phyloP scores from a whole-genome alignment of 352 stramenopile genomes.

The Pythium angustatum region DNA sequence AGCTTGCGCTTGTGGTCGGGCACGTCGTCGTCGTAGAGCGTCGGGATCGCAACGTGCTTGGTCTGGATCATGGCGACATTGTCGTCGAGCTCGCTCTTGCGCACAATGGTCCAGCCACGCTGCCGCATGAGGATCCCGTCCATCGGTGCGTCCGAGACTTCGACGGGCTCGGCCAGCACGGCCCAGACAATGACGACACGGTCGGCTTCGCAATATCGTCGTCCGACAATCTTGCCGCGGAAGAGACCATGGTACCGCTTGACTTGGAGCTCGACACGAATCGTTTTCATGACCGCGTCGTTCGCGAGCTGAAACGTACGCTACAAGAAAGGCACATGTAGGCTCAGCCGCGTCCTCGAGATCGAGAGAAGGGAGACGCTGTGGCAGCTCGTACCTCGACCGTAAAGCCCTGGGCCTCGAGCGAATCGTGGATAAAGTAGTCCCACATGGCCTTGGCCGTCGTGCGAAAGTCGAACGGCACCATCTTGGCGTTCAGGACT shows the following conservation, averaged over 20 bases:
- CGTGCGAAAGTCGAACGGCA: conserved; percentile 17
- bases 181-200: conserved; percentile 21
- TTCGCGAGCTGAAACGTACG: not conserved
- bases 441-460: conserved; percentile 19
- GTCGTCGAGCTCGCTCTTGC: not conserved
- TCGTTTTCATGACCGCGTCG: conserved; percentile 15
- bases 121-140: conserved; percentile 17
- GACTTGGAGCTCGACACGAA: conserved; percentile 21
- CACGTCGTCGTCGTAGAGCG: conserved; percentile 15
- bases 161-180: conserved; percentile 7
- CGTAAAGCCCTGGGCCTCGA: conserved; percentile 4
- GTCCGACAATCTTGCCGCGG: conserved; percentile 15
- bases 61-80: conserved; percentile 10
- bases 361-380: not conserved
- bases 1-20: conserved; percentile 18
- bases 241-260: conserved; percentile 16
- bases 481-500: conserved; percentile 16
- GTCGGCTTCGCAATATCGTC: conserved; percentile 9
- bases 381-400: conserved; percentile 6
- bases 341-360: not conserved
- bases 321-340: not conserved
- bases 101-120: conserved; percentile 16
- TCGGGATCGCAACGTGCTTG: conserved; percentile 15
- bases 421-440: conserved; percentile 22
- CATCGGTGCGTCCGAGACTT: conserved; percentile 19